phyloP scores from a whole-genome alignment of 106 monocot species.

The Dioscorea alata region DNA sequence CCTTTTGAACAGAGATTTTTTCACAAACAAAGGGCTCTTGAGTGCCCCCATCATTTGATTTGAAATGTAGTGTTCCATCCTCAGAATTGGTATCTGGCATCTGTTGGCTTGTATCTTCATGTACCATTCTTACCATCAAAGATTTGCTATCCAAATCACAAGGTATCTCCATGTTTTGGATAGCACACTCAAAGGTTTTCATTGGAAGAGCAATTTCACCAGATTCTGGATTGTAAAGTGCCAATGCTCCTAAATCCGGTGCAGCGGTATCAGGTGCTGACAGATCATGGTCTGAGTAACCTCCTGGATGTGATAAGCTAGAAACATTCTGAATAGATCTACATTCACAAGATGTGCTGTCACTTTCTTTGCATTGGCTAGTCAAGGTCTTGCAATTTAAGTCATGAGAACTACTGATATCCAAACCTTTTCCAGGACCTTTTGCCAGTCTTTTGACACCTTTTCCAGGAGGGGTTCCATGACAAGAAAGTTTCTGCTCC shows the following conservation, averaged over 20 bases:
- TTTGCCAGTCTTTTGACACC: slow-evolving; percentile 22
- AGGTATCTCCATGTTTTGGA: too few relatives aligned
- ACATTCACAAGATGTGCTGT: not conserved
- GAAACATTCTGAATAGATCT: not conserved
- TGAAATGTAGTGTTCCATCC: too few relatives aligned
- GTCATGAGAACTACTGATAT: not conserved
- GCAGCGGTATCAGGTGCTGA: not conserved
- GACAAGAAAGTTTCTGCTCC: slow-evolving; percentile 6
- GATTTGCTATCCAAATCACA: not conserved
- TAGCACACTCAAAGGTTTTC: too few relatives aligned
- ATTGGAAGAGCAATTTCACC: not conserved
- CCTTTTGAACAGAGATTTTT: slow-evolving; percentile 9
- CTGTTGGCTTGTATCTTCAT: too few relatives aligned
- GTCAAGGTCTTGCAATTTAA: slow-evolving; percentile 3
- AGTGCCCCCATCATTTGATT: too few relatives aligned
- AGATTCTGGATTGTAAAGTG: slow-evolving; percentile 3
- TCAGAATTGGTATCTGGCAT: too few relatives aligned
- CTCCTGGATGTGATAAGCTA: not conserved
- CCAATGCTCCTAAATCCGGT: not conserved
- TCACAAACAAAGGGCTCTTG: not conserved
- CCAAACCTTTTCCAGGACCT: slow-evolving; percentile 14
- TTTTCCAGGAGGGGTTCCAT: not conserved
- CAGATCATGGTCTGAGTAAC: slow-evolving; percentile 1
- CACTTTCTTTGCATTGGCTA: slow-evolving; percentile 7
- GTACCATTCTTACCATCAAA: too few relatives aligned